phyloP scores from a whole-genome alignment of 257 asterid species.

The Leptodermis oblonga region DNA sequence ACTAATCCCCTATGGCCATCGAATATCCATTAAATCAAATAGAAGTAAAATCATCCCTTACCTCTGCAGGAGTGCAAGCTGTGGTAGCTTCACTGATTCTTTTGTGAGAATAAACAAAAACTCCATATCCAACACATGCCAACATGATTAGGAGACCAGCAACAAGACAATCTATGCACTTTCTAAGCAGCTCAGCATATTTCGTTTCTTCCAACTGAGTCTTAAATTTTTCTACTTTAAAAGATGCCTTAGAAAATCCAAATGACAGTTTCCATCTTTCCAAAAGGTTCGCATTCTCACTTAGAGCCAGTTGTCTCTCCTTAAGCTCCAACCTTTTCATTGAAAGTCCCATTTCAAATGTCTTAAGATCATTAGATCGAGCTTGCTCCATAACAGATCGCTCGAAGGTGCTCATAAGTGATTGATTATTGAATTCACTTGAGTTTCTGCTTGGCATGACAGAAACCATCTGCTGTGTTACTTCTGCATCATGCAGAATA shows the following conservation, averaged over 20 bases:
- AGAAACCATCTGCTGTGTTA: conserved; percentile 34
- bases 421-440: conserved; percentile 19
- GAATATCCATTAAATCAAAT: not conserved
- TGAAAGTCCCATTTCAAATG: conserved; percentile 61
- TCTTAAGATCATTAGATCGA: conserved; percentile 76
- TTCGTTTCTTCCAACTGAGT: conserved; percentile 66
- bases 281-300: conserved; percentile 51
- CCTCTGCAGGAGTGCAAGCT: conserved; percentile 59
- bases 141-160: conserved; percentile 72
- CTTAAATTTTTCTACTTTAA: conserved; percentile 68
- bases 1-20: not conserved
- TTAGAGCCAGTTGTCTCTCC: conserved; percentile 55
- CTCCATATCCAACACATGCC: conserved; percentile 60
- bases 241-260: conserved; percentile 77
- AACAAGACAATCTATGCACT: conserved; percentile 79
- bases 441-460: conserved; percentile 26
- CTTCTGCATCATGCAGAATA: conserved; percentile 37
- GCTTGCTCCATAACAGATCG: conserved; percentile 75
- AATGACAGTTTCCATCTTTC: conserved; percentile 73
- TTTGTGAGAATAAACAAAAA: conserved; percentile 61
- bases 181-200: conserved; percentile 63
- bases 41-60: conserved; percentile 20
- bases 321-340: conserved; percentile 62
- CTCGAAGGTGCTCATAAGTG: conserved; percentile 48
- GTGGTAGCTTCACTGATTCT: conserved; percentile 75